Conservation (phyloP, 129 eudicot species). For the Flaveria brownii region DNA sequence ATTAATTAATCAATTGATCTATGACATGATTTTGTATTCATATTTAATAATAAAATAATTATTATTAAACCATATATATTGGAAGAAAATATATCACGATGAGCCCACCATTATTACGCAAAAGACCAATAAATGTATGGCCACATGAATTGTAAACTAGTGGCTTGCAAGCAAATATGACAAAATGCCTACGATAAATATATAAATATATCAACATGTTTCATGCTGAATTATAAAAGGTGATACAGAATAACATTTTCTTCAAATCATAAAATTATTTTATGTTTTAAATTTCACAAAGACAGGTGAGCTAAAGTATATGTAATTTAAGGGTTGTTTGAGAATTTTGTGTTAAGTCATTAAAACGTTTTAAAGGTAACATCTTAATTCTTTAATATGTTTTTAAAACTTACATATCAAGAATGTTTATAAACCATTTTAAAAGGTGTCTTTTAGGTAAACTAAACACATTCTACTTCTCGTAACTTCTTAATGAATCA, state of each 20-base stretch:
- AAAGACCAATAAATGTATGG: not conserved
- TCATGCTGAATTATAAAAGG: not conserved
- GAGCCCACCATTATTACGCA: constrained; percentile 3
- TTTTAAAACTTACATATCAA: too few species aligned
- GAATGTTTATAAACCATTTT: too few species aligned
- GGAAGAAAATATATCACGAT: not conserved
- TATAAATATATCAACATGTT: not conserved
- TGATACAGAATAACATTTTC: not conserved
- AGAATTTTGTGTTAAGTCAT: too few species aligned
- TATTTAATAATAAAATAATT: not conserved
- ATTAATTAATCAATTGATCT: constrained; percentile 1
- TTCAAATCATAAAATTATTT: not conserved
- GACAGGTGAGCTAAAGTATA: not conserved
- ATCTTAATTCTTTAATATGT: too few species aligned
- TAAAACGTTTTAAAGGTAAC: too few species aligned
- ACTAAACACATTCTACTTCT: too few species aligned
- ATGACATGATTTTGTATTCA: not conserved
- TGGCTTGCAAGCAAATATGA: constrained; percentile 23
- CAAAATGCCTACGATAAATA: constrained; percentile 16
- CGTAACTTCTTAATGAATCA: too few species aligned
- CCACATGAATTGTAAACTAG: not conserved
- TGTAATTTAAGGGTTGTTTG: not conserved
- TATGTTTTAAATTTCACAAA: not conserved
- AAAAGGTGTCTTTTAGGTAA: too few species aligned
- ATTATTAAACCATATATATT: not conserved